phyloP scores from a whole-genome alignment of 1,139 yeast genomes.

The Blastobotrys capitulatus region DNA sequence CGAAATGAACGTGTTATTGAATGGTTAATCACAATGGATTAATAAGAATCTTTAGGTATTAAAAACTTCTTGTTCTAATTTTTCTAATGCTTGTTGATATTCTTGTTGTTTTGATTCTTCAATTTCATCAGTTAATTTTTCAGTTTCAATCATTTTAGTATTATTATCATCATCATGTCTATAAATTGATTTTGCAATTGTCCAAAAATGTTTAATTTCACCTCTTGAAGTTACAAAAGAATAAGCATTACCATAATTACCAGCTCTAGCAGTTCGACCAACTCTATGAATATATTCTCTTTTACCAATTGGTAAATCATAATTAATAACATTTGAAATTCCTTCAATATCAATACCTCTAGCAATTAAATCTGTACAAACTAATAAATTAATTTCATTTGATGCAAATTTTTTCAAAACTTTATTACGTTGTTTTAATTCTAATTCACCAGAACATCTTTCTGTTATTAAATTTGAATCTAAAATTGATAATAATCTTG shows the following conservation, averaged over 20 bases:
- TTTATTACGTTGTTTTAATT: slow-evolving; percentile 30
- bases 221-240: slow-evolving; percentile 69
- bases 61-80: slow-evolving; percentile 41
- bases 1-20: slow-evolving; percentile 3
- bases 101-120: slow-evolving; percentile 24
- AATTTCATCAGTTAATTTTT: neutral
- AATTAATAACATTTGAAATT: slow-evolving; percentile 74
- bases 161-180: slow-evolving; percentile 17
- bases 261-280: slow-evolving; percentile 96
- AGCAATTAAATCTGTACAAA: slow-evolving; percentile 89
- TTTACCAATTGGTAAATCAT: slow-evolving; percentile 82
- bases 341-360: slow-evolving; percentile 84
- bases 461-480: slow-evolving; percentile 28
- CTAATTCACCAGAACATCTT: slow-evolving; percentile 36
- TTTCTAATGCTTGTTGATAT: slow-evolving; percentile 42
- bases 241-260: slow-evolving; percentile 66
- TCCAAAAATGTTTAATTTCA: slow-evolving; percentile 61
- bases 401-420: slow-evolving; percentile 51
- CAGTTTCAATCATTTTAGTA: neutral
- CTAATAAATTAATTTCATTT: slow-evolving; percentile 49
- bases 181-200: slow-evolving; percentile 27
- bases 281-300: slow-evolving; percentile 93
- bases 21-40: slow-evolving; percentile 1
- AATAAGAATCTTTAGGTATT: slow-evolving; percentile 37
- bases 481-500: slow-evolving; percentile 53